Base-by-base conservation (phyloP, 2,329 filamentous ascomycete genomes). In the Colletotrichum higginsianum region DNA sequence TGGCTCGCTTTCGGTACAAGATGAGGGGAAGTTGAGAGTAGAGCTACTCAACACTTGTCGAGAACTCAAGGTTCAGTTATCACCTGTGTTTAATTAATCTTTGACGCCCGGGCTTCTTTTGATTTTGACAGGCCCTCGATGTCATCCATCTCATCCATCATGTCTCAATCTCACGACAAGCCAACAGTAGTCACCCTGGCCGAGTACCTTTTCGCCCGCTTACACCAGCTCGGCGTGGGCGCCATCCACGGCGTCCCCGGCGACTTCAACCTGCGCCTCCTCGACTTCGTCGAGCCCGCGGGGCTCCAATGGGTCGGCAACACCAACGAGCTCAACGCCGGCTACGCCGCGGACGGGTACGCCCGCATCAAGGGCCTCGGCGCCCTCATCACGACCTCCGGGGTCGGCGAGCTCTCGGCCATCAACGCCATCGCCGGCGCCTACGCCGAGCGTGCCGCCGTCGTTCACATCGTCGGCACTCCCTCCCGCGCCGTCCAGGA, bases 191-290 rank as follows among this genome's bases (percentile, higher is more conserved):
- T 74, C 40, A 86, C 88, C 69, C 84, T 90, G 61, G 87, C 88
- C 55, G 86, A 90, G 75, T 92, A 92, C 74, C 85, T 92, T 75
- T 91, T 91, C 76, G 85, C 81, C 44, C 83, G 90, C 56, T 82
- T 92, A 16, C 81, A 85, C 72, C 86, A 92, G 75, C 82, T 92
- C 15, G 89, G 90, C 46, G 84, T 92, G 40, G 81, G 84, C 35
- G 88, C 88, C 12, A 79, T 92, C 57, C 85, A 86, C 66, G 87
- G 87, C 21, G 83, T 88, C 1, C 84, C 84, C 1, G 84, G 84
- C 60, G 82, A 84, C 74, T 84, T 79, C 75, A 83, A 83, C 52
- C 80, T 84, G 15, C 77, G 74, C 0, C 69, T 81, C 26, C 77
- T 84, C 6, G 82, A 84, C 73, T 77, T 81, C 44, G 76, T 84